Base-by-base conservation (phyloP, 306 rosid species). In the Parietaria judaica region DNA sequence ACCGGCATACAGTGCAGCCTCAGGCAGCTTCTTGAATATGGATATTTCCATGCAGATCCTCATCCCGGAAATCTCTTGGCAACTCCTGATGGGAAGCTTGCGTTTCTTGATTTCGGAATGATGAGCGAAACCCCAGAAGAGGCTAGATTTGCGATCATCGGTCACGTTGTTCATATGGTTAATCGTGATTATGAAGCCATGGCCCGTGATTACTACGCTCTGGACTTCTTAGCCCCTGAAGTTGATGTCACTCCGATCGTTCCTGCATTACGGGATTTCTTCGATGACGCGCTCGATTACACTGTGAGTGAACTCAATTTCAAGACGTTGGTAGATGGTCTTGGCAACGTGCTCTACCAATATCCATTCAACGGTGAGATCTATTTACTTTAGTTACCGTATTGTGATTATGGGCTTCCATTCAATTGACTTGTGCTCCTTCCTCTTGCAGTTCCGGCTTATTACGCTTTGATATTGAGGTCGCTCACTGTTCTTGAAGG, bases 61-160 rank as follows among this genome's bases (percentile, higher is more conserved):
- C 98, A 91, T 81, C 98, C 98, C 60, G 98, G 97, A 74, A 91
- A 91, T 79, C 98, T 91, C 56, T 79, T 91, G 78, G 98, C 96
- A 35, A 91, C 98, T 12, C 89, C 98, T 2, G 92, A 91, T 49
- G 98, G 98, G 49, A 91, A 85, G 47, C 98, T 91, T 68, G 98
- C 98, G 16, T 91, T 91, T 77, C 83, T 91, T 70, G 98, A 91
- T 77, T 91, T 91, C 61, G 98, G 95, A 72, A 91, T 91, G 98
- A 91, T 88, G 96, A 91, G 96, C 70, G 98, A 91, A 76, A 88
- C 98, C 49, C 98, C 98, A 14, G 98, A 91, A 76, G 89, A 75
- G 68, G 96, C 98, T 31, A 85, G 96, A 76, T 78, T 51, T 62
- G 96, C 92, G 9, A 91, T 91, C 64, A 85, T 91, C 54, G 95